Evolutionary conservation across 345 rosid genomes (phyloP).

Genomic region (Populus deltoides): DNA sequence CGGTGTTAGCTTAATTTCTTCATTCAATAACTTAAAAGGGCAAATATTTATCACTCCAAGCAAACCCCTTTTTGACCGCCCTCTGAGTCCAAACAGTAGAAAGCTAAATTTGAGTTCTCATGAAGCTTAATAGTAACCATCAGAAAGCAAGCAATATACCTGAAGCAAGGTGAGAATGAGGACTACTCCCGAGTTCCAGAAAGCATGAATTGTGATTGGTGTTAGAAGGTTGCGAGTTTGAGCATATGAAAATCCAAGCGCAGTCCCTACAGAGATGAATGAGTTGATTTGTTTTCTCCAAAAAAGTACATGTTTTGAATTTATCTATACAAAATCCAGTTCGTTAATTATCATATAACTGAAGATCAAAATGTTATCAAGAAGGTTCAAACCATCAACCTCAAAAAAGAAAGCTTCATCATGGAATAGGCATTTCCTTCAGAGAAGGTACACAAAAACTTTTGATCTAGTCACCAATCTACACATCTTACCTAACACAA

Average conservation of each 20-base stretch:
- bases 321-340: neutral
- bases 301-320: neutral
- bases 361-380: neutral
- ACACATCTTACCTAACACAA: constrained; percentile 58
- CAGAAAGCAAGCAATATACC: constrained; percentile 36
- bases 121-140: neutral
- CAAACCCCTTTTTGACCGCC: neutral
- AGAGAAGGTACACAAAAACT: neutral
- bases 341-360: neutral
- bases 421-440: neutral
- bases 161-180: constrained; percentile 78
- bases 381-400: too few relatives aligned
- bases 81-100: neutral
- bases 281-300: neutral
- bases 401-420: constrained; percentile 1
- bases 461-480: neutral
- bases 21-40: neutral
- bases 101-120: neutral
- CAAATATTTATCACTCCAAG: neutral
- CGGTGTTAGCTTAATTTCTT: neutral
- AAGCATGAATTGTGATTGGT: constrained; percentile 77
- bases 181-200: constrained; percentile 88
- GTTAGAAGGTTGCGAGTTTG: constrained; percentile 84
- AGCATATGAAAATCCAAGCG: constrained; percentile 80
- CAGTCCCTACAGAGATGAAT: constrained; percentile 42